A percentile compares a stretch with the other conserved stretches of the same genome.
phyloP scores from a whole-genome alignment of 2,329 filamentous ascomycete species.

The Cylindrodendrum hubeiense region DNA sequence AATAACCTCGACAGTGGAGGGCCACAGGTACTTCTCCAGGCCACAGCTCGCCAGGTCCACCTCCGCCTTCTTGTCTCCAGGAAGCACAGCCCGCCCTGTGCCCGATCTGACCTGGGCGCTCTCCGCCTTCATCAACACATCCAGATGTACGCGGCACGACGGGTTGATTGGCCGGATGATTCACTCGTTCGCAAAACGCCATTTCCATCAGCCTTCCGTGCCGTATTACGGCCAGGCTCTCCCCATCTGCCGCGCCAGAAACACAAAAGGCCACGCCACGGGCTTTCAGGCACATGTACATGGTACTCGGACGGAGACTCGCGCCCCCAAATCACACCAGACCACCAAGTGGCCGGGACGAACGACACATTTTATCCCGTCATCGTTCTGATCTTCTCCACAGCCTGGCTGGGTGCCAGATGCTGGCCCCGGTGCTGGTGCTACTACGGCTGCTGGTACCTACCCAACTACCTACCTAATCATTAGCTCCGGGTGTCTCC shows the following conservation, averaged over 20 bases:
- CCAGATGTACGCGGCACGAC: not conserved
- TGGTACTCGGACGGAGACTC: not conserved
- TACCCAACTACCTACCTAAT: too few relatives aligned
- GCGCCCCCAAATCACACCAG: not conserved
- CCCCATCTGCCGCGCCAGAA: not conserved
- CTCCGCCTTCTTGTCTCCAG: slow-evolving; percentile 1
- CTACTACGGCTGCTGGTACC: slow-evolving; percentile 5
- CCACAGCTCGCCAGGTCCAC: not conserved
- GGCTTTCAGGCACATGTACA: not conserved
- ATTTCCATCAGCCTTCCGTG: not conserved
- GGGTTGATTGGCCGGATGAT: not conserved
- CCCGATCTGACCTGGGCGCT: not conserved
- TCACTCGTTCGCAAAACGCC: too few relatives aligned
- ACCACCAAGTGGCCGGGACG: slow-evolving; percentile 12
- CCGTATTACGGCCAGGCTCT: not conserved
- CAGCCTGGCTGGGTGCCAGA: slow-evolving; percentile 10
- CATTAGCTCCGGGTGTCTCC: slow-evolving; percentile 14
- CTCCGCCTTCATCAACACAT: not conserved
- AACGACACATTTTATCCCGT: slow-evolving; percentile 30
- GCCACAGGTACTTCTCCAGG: too few relatives aligned
- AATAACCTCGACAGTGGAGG: too few relatives aligned
- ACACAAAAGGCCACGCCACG: not conserved
- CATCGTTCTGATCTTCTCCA: slow-evolving; percentile 19
- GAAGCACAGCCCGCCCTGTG: slow-evolving; percentile 3
- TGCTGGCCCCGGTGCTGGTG: not conserved